Evolutionary conservation across 768 basidiomycete species (phyloP), one percentile per base, ranked within the genome.

Genomic region (Leccinum pellstonianum): DNA sequence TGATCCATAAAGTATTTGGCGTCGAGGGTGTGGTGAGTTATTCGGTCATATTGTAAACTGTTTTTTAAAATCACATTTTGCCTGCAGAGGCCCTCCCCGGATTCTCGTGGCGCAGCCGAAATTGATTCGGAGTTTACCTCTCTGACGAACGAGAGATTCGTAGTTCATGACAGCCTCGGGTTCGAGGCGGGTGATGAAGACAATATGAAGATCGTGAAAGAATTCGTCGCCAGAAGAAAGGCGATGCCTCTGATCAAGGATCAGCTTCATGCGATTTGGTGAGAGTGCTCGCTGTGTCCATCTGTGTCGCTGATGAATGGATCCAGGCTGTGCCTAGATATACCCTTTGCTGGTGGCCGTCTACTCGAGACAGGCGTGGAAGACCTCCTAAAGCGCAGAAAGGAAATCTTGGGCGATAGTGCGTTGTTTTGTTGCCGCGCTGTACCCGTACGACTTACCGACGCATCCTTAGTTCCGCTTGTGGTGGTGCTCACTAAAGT

Each of bases 191-290:
- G 43, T n/a, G 43, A 46, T 21, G 43, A 46, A 46, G 4, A 11
- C 8, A 9, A 46, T 12, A 19, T 46, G 43, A 5, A 46, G 19
- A 46, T 19, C 17, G 43, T 46, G n/a, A 46, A 46, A 46, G 19
- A 46, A 11, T 46, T 46, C 43, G 19, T 46, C 43, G 43, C 43
- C 15, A 21, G 29, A 43, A 63, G 61, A 50, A 27, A 33, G 53
- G 31, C 37, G 7, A 33, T 38, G 61, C 53, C 47, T n/a, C 10
- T 3, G 9, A 37, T 15, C 37, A 47, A 54, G 27, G 57, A 65
- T 38, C 60, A 52, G n/a, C 38, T 66, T 43, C 64, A 65, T 27
- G 64, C 61, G 1, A 21, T 65, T 41, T 65, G 64, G 64, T 63
- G 27, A 37, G 49, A 29, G n/a, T 2, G 4, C 25, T 15, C n/a